Base-by-base conservation (phyloP, 2,329 filamentous ascomycete genomes). In the Stagonosporopsis tanaceti region DNA sequence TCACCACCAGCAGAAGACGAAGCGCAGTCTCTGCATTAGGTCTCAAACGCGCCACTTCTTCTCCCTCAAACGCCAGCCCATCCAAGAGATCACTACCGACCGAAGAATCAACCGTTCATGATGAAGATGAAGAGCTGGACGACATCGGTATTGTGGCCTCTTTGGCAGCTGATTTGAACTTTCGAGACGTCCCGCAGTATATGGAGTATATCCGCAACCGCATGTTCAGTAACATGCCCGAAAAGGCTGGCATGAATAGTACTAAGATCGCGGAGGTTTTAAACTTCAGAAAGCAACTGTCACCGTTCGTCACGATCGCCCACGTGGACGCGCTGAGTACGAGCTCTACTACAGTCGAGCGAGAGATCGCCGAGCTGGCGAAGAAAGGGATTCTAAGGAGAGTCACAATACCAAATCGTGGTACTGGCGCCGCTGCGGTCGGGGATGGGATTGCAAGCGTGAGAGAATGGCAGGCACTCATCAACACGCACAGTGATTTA, bases 161-260 rank as follows among this genome's bases (percentile, higher is more conserved):
- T 3, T 77, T 91, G 0, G 81, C 82, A 12, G 77, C 81, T 30
- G 83, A 88, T 61, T 76, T 86, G 14, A 81, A 79, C 27, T 81
- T 89, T 5, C 80, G 84, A 47, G 86, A 89, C 71, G 83, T 88
- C 1, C 80, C 85, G 0, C 88, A 90, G 70, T 86, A 79, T 22
- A 86, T 92, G 69, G 79, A 82, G 48, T 85, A 88, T 73, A 84
- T 89, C 47, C 84, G 83, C 35, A 75, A 70, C 20, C 80, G 77
- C 66, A 90, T 89, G 84, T 92, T 91, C 77, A 83, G 81, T 37
- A 77, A 83, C 1, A 78, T 92, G 11, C 89, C 89, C 2, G 79
- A 82, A 20, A 77, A 77, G 41, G 79, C 82, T 0, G 88, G 89
- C 22, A 86, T 92, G 82, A 84, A 81, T 64, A 88, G 86, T 5